Base-by-base conservation (phyloP, 2,329 filamentous ascomycete genomes). In the Talaromyces sp. region DNA sequence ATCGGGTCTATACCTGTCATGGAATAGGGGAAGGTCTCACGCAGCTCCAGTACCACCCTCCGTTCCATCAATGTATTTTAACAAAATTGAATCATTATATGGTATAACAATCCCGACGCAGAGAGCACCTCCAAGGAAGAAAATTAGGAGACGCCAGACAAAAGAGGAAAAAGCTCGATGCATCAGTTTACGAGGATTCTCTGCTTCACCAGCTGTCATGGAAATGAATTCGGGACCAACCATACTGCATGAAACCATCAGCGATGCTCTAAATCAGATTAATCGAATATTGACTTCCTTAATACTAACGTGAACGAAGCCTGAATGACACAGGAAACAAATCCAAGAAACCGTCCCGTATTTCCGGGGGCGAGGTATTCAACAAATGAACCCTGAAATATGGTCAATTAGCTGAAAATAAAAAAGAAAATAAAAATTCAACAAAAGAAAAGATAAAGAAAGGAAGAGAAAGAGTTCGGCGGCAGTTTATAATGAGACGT, bases 61-160 rank as follows among this genome's bases (percentile, higher is more conserved):
- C 19, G 29, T 32, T 39, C 52, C 61, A 87, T 85, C 0, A n/a
- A n/a, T n/a, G n/a, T n/a, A n/a, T n/a, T 83, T 85, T 30, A 75
- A 78, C 2, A 74, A 79, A 35, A 91, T 78, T 3, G 79, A 62
- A 61, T 90, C 83, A 47, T 88, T 79, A 68, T 86, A 88, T 3
- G 89, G 80, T 35, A 90, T 82, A 20, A 89, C 70, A 44, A 90
- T 86, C 3, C 87, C 86, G 4, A 89, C 84, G 16, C 81, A 83
- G 3, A 91, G 78, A 0, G 87, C 84, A 1, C 87, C 87, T 1
- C 88, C 79, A 39, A 89, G 80, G 72, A 90, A 91, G 70, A 91
- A 91, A 14, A 82, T 73, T 0, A 86, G 85, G 24, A 91, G 76
- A n/a, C 89, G 86, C 73, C 88, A 90, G 67, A 90, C 89, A 2